phyloP scores from a whole-genome alignment of 768 basidiomycete species.

The Lanmaoa pseudosensibilis region DNA sequence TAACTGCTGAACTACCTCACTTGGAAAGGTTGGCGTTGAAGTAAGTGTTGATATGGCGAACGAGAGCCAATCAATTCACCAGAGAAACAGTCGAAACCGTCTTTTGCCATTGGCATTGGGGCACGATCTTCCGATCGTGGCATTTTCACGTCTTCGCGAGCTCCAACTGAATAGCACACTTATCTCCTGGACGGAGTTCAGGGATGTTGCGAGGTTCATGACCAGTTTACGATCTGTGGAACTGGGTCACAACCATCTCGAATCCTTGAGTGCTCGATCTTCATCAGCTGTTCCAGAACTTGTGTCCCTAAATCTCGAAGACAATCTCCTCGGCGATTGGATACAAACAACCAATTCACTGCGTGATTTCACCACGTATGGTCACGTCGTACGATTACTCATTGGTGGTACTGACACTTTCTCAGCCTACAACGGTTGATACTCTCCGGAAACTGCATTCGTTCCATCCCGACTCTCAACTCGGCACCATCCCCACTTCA shows the following conservation, averaged over 20 bases:
- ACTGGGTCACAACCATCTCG: constrained; percentile 67
- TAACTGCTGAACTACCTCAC: constrained; percentile 57
- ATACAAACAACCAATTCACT: constrained; percentile 45
- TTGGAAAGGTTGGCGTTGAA: constrained; percentile 74
- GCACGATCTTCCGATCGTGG: constrained; percentile 33
- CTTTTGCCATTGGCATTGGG: constrained; percentile 44
- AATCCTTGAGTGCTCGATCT: constrained; percentile 27
- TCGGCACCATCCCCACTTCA: constrained; percentile 27
- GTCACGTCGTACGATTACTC: neutral
- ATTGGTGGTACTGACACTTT: constrained; percentile 6
- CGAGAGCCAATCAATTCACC: constrained; percentile 17
- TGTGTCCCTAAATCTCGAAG: constrained; percentile 65
- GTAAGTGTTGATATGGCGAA: constrained; percentile 48
- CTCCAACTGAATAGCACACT: constrained; percentile 75
- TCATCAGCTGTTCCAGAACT: constrained; percentile 33
- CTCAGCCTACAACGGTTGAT: constrained; percentile 62
- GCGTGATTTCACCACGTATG: constrained; percentile 46
- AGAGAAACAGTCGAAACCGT: constrained; percentile 61
- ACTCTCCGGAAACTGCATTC: constrained; percentile 61
- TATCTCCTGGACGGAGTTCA: constrained; percentile 69
- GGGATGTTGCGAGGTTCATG: constrained; percentile 50
- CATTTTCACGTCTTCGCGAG: constrained; percentile 57
- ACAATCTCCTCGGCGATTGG: constrained; percentile 65
- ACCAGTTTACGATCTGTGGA: constrained; percentile 57
- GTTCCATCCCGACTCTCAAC: constrained; percentile 41